phyloP scores from a whole-genome alignment of 768 basidiomycete species.

The Tulasnella sp. region DNA sequence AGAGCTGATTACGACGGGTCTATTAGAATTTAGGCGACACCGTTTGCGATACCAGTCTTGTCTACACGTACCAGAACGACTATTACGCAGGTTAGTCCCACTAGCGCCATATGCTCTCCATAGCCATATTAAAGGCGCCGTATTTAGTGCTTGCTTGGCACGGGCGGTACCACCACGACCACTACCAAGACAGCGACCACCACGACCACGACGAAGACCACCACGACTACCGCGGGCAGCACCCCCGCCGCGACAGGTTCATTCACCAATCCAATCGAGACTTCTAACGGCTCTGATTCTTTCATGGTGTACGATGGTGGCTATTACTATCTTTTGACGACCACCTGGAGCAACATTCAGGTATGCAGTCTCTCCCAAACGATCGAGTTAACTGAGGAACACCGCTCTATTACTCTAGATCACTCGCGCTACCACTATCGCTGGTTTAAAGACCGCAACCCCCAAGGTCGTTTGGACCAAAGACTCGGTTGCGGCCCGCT shows the following conservation, averaged over 20 bases:
- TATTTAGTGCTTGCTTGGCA: background rate
- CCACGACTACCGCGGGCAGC: background rate
- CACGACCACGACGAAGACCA: background rate
- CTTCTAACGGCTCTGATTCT: constrained; percentile 30
- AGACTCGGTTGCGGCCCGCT: constrained; percentile 7
- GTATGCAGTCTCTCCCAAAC: background rate
- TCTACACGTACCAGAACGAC: background rate
- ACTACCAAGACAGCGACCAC: background rate
- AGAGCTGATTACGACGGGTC: background rate
- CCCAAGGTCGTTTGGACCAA: constrained; percentile 4
- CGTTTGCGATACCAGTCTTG: background rate
- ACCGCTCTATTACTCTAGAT: background rate
- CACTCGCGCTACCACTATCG: background rate
- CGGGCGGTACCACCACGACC: background rate
- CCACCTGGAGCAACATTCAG: background rate
- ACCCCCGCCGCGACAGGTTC: background rate
- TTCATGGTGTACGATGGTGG: constrained; percentile 32
- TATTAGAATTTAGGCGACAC: background rate
- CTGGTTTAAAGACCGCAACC: background rate
- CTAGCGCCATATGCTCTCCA: background rate
- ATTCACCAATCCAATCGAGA: constrained; percentile 35
- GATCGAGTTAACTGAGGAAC: too few species aligned
- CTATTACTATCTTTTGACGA: background rate
- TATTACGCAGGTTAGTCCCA: background rate
- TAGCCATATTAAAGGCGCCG: background rate